phyloP scores from a whole-genome alignment of 129 eudicot species.

The Chrysanthemum makinoi region DNA sequence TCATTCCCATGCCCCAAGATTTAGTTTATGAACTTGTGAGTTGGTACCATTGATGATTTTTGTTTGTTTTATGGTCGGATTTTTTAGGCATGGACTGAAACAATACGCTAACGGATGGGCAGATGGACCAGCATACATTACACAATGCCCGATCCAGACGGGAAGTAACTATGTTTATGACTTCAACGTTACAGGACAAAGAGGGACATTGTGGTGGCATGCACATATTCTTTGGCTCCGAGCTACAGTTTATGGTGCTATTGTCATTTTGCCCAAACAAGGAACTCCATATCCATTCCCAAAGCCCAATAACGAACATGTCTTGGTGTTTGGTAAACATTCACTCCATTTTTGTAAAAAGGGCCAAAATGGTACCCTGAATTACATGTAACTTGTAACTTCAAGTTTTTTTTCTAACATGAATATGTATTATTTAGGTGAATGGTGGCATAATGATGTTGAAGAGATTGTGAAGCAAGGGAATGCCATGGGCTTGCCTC shows the following conservation, averaged over 20 bases:
- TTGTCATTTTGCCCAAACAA: slow-evolving; percentile 47
- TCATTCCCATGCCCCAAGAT: neutral
- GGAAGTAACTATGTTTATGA: slow-evolving; percentile 41
- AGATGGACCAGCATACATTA: slow-evolving; percentile 53
- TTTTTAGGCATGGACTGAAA: slow-evolving; percentile 46
- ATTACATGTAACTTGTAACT: too few species aligned
- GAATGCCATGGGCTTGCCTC: slow-evolving; percentile 50
- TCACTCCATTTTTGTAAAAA: neutral
- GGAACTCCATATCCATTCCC: slow-evolving; percentile 55
- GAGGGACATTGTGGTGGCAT: slow-evolving; percentile 56
- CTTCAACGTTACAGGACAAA: slow-evolving; percentile 41
- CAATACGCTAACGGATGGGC: slow-evolving; percentile 55
- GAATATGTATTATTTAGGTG: neutral
- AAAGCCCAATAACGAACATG: slow-evolving; percentile 36
- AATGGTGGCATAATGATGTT: slow-evolving; percentile 54
- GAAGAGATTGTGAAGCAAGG: slow-evolving; percentile 47
- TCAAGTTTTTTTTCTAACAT: too few species aligned
- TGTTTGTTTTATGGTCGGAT: neutral
- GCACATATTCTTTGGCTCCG: slow-evolving; percentile 53
- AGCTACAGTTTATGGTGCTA: slow-evolving; percentile 52
- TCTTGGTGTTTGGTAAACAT: slow-evolving; percentile 25
- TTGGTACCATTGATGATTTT: neutral
- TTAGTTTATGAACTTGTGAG: too few species aligned
- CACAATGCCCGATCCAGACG: slow-evolving; percentile 47
- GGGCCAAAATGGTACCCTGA: neutral